Evolutionary conservation across 371 early-diverging fungal species (phyloP), one percentile per base, ranked within the genome.

Genomic region (Mortierella sp.): DNA sequence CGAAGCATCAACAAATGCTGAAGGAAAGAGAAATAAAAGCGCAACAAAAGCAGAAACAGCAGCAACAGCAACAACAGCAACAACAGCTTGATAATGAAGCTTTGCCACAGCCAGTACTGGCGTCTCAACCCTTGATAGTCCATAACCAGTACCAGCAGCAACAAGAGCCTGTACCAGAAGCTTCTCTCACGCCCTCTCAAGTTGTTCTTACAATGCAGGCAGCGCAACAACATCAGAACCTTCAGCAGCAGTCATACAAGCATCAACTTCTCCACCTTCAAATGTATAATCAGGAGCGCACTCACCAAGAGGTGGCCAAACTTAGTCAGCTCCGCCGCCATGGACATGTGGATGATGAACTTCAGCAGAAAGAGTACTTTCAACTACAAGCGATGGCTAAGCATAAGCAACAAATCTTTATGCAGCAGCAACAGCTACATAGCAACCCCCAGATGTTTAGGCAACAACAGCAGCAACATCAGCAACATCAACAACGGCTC

Each of bases 231-330:
- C 62, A 70, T 13, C 29, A 64, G 7, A 70, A 69, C 32, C 8
- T 59, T 15, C 58, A 66, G 31, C 66, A 70, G 23, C 72, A 72
- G 26, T 57, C 68, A 4, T 69, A 78, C 31, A 54, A 72, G 56
- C 79, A 78, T 29, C 79, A 72, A 19, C 63, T 72, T 66, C 73
- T 71, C 45, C 65, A 78, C 32, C 60, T 77, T 29, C 72, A 78
- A 57, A 69, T 78, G 70, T 72, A 68, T 65, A 69, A 64, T 56
- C 79, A 78, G 34, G 79, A 78, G 66, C 79, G 49, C 12, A 63
- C 43, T 29, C 78, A 77, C 43, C 78, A 68, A 28, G 73, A 78
- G 57, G 58, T 78, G 42, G 66, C 66, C 1, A 60, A 40, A 23
- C 57, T 68, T 32, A 55, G 49, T 22, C 61, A 60, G 13, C 64